Evolutionary conservation across 1,284 basidiomycete species (phyloP), one percentile per base, ranked within the genome.

Genomic region (Trichosporon sp.): DNA sequence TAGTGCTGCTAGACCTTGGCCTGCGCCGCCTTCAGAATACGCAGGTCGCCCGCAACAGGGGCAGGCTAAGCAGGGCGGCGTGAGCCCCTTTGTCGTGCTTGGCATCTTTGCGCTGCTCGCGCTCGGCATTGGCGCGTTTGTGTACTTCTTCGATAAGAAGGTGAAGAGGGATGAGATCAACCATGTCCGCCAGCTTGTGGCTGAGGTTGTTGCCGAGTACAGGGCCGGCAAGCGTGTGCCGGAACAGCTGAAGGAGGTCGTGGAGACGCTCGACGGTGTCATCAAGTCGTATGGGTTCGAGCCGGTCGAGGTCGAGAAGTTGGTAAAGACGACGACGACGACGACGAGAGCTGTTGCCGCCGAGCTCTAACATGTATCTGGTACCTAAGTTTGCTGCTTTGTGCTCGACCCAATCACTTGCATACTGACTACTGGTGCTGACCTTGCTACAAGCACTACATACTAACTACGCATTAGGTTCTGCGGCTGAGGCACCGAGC

Each of bases 231-330:
- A 54, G 2, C n/a, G 21, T 5, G 51, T 54, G 51, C 51, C 51
- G 19, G 51, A 54, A 16, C 51, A 54, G 19, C 51, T 54, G 51
- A 54, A 54, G 51, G 51, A 54, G 51, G 51, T 54, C 19, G 51
- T 16, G 19, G 51, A 54, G 2, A 12, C 19, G 19, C 14, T 54
- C 7, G 51, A 54, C 6, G 19, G 19, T 3, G 51, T 54, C 2
- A 26, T 54, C n/a, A 21, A 11, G 10, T 1, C 6, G 19, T 26
- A 54, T 8, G 51, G 51, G 3, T 21, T 54, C 19, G 19, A 26
- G 51, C 51, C 51, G 6, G 51, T 54, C 19, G 51, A 54, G 19
- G 51, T 54, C 19, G 51, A 21, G 51, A 26, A 54, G 51, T 19
- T 54, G 16, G 51, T 54, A 19, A 19, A 21, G 51, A 11, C n/a